A percentile compares a stretch with the other conserved stretches of the same genome.
Evolutionary conservation across 2,329 filamentous ascomycete genomes (phyloP).

Genomic region (Arthrobotrys megalospora): DNA sequence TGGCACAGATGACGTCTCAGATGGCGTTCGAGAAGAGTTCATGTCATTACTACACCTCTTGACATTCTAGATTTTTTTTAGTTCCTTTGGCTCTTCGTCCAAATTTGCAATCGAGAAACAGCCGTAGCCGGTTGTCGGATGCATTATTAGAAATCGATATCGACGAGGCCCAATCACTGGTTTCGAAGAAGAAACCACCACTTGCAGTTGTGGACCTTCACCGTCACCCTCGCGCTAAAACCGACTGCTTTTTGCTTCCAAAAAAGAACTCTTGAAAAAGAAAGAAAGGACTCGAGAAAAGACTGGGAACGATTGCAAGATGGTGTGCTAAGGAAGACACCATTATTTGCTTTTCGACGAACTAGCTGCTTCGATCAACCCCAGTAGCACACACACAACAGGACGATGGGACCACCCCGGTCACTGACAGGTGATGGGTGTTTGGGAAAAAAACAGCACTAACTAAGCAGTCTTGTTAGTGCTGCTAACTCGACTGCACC

Average conservation of each 20-base stretch:
- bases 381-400: slow-evolving; percentile 37
- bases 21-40: slow-evolving; percentile 23
- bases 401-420: slow-evolving; percentile 49
- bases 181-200: slow-evolving; percentile 46
- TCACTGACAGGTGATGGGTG: slow-evolving; percentile 59
- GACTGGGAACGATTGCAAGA: slow-evolving; percentile 25
- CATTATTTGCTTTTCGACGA: slow-evolving; percentile 57
- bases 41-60: not conserved
- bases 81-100: slow-evolving; percentile 11
- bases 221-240: slow-evolving; percentile 59
- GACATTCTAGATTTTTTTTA: slow-evolving; percentile 14
- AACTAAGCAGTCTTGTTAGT: slow-evolving; percentile 28
- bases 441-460: slow-evolving; percentile 52
- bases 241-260: slow-evolving; percentile 50
- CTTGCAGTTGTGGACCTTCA: slow-evolving; percentile 60
- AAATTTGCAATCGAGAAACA: slow-evolving; percentile 31
- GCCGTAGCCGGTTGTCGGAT: slow-evolving; percentile 22
- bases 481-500: slow-evolving; percentile 19
- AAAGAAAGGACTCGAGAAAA: slow-evolving; percentile 27
- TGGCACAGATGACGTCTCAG: slow-evolving; percentile 44
- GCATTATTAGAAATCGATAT: slow-evolving; percentile 61
- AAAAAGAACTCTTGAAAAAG: slow-evolving; percentile 21
- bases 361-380: slow-evolving; percentile 48
- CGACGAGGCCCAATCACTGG: slow-evolving; percentile 46
- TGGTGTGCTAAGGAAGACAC: slow-evolving; percentile 48